Base-by-base conservation (phyloP, 169 alveolate species). In the Plasmodium vivax region DNA sequence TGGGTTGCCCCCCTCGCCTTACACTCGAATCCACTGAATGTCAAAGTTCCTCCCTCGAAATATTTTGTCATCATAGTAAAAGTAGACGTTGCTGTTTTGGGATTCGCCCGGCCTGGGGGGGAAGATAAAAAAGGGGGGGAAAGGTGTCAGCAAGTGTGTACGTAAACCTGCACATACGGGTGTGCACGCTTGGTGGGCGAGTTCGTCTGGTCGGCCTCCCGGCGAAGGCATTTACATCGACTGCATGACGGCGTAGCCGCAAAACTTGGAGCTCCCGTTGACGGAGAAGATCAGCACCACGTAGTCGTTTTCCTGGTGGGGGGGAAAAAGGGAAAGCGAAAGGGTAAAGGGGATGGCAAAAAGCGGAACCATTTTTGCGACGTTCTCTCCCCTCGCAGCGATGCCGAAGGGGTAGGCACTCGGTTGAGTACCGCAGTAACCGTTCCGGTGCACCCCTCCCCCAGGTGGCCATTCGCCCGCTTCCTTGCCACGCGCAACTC, bases 221-320 rank as follows among this genome's bases (percentile, higher is more conserved):
- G 23, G 36, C 32, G 30, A 51, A 83, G 68, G 51, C 41, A 30
- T n/a, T 88, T 88, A 88, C 94, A 79, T 88, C 34, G 94, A 88
- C 72, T 77, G 93, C 96, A 96, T 95, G 93, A 95, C 83, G 16
- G 98, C 97, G 87, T 96, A 96, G 16, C 98, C 98, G 27, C 93
- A 82, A 84, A 85, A 92, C 54, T 80, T 73, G 27, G 97, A 96
- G 56, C 96, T 91, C 23, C 96, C 97, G 56, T 96, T 94, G 54
- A 96, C 94, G 45, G 96, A 94, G 79, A 96, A 95, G 23, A 96
- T 36, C 58, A 96, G 93, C 34, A 95, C 62, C 32, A 96, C 98
- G 47, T 92, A 94, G 30, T 96, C 97, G 54, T 84, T 87, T 51
- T 87, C 93, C 92, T 77, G 90, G 23, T 62, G 77, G 38, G 32